Evolutionary conservation across 805 yeast species (phyloP).

Genomic region (Komagataella phaffii): DNA sequence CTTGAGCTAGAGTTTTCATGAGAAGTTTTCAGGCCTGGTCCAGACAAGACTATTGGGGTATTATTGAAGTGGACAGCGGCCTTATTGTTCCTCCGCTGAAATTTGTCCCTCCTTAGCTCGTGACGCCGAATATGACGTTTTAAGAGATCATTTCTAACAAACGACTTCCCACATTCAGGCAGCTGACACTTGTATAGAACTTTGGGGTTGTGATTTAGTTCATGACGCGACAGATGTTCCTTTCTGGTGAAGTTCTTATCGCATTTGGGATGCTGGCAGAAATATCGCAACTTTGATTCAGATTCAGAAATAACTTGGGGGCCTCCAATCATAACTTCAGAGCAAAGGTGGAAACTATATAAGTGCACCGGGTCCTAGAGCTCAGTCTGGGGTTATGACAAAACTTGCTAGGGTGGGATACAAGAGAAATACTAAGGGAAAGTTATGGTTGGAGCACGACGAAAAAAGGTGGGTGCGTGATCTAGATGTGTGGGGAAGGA

Average conservation of each 20-base stretch:
- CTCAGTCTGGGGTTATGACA: neutral
- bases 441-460: neutral
- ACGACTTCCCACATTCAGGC: slow-evolving; percentile 40
- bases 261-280: slow-evolving; percentile 35
- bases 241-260: slow-evolving; percentile 43
- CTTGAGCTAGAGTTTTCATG: neutral
- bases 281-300: neutral
- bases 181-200: slow-evolving; percentile 38
- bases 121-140: slow-evolving; percentile 32
- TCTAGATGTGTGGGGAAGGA: neutral
- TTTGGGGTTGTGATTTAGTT: slow-evolving; percentile 44
- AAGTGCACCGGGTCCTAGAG: neutral
- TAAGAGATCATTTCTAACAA: slow-evolving; percentile 47
- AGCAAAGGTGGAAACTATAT: neutral
- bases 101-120: slow-evolving; percentile 8
- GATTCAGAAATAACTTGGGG: neutral
- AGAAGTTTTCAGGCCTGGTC: neutral
- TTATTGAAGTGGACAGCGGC: neutral
- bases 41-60: neutral
- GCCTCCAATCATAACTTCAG: neutral
- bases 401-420: neutral
- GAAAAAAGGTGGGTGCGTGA: neutral
- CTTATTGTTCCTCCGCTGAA: neutral
- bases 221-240: slow-evolving; percentile 54
- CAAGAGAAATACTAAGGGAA: neutral